Evolutionary conservation across 768 basidiomycete species (phyloP), one percentile per base, ranked within the genome.

Genomic region (Cytidiella melzeri): DNA sequence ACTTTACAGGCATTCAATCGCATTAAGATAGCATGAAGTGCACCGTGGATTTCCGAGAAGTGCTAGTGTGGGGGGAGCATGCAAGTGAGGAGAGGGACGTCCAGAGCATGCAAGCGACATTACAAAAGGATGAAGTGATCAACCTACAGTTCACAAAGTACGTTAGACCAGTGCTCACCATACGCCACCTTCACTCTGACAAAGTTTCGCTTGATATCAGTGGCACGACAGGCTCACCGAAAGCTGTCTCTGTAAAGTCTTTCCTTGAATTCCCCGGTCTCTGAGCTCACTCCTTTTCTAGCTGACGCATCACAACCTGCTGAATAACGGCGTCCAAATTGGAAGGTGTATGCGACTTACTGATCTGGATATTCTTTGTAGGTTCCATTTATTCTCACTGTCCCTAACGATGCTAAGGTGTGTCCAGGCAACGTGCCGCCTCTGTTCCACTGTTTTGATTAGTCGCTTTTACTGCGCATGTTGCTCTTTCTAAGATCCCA

Each of bases 141-240:
- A 92, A 89, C 58, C 57, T 92, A 50, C 89, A 92, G 59, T 92
- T 91, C 59, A 92, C 89, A 26, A 91, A 87, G 87, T 86, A 52
- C 10, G 64, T 38, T 2, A 23, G n/a, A 34, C 15, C 30, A 34
- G 15, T 21, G 25, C 15, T 39, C 23, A 45, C 24, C 24, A 24
- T 24, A 10, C 27, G 3, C 7, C 28, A 6, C 19, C 18, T n/a
- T 41, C 15, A 9, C 40, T 41, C 10, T 38, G 45, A 36, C 37
- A 10, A 26, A 42, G 34, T 30, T 34, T 20, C 40, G 28, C 39
- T 11, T 21, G 37, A 18, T 12, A 28, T 43, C 54, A 90, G 88
- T 56, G 87, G 87, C 3, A 90, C 90, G 9, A 90, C 89, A 2
- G 89, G 87, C 13, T 61, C 71, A 0, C 88, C 90, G 0, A 92